Percentiles rank a stretch among this genome's conserved stretches.
Evolutionary conservation across 1,139 yeast genomes (phyloP).

Genomic region (Yamadazyma pseudoaaseri): DNA sequence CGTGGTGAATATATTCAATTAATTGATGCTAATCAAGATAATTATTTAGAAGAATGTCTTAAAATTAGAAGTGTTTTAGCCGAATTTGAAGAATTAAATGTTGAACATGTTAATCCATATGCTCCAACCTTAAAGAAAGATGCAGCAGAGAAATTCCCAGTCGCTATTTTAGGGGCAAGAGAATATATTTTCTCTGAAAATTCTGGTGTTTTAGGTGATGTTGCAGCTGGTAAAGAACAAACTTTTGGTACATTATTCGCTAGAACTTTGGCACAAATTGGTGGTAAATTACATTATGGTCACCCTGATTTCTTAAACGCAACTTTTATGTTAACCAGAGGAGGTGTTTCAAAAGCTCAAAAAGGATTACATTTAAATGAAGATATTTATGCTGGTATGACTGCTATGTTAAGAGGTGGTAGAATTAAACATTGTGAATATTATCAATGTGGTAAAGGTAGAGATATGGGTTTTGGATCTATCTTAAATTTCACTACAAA

Average conservation of each 20-base stretch:
- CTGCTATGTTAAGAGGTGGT: slow-evolving; percentile 96
- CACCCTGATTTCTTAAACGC: slow-evolving; percentile 98
- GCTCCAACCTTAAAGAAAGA: slow-evolving; percentile 57
- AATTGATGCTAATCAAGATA: slow-evolving; percentile 98
- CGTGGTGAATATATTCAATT: slow-evolving; percentile 98
- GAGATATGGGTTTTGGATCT: slow-evolving; percentile 99
- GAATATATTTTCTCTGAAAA: slow-evolving; percentile 98
- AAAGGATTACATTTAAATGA: slow-evolving; percentile 98
- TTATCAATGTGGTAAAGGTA: slow-evolving; percentile 99
- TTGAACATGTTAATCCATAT: slow-evolving; percentile 80
- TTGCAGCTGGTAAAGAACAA: slow-evolving; percentile 99
- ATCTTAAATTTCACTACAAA: slow-evolving; percentile 97
- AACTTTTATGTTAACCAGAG: slow-evolving; percentile 94
- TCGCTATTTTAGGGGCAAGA: slow-evolving; percentile 98
- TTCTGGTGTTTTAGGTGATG: slow-evolving; percentile 98
- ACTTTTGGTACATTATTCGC: slow-evolving; percentile 98
- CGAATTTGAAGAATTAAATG: slow-evolving; percentile 94
- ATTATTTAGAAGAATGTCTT: slow-evolving; percentile 96
- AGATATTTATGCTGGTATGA: slow-evolving; percentile 99
- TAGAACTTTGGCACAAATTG: slow-evolving; percentile 96
- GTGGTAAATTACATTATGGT: slow-evolving; percentile 99
- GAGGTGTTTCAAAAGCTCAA: slow-evolving; percentile 99
- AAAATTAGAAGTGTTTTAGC: slow-evolving; percentile 97
- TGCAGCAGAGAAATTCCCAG: slow-evolving; percentile 56
- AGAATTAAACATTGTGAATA: slow-evolving; percentile 98